Conservation (phyloP, 1,139 yeast species). For the Eremothecium cymbalariae region DNA sequence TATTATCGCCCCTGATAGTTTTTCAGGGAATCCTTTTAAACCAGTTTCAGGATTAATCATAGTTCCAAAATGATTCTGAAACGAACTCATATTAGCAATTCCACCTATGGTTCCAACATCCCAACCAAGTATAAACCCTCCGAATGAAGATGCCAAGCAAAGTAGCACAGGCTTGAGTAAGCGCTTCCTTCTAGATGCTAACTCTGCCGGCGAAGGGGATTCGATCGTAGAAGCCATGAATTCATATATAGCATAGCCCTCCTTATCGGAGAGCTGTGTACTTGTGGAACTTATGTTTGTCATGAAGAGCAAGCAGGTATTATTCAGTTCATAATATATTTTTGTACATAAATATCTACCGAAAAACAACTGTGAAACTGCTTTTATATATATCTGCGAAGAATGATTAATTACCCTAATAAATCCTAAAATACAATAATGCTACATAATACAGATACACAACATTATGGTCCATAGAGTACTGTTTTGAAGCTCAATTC, state of each 20-base stretch:
- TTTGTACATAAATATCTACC: too few relatives aligned
- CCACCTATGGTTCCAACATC: constrained; percentile 73
- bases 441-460: too few relatives aligned
- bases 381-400: too few relatives aligned
- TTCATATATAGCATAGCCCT: constrained; percentile 1
- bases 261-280: constrained; percentile 3
- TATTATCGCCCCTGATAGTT: constrained; percentile 48
- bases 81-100: constrained; percentile 49
- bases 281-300: too few relatives aligned
- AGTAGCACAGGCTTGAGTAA: constrained; percentile 30
- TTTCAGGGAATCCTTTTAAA: constrained; percentile 36
- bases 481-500: too few relatives aligned
- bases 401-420: too few relatives aligned
- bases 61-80: constrained; percentile 43
- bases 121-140: constrained; percentile 67
- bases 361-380: too few relatives aligned
- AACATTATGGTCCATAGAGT: too few relatives aligned
- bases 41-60: constrained; percentile 28
- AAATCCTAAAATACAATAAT: too few relatives aligned
- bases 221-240: background rate
- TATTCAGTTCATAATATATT: too few relatives aligned
- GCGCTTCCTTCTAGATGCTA: background rate
- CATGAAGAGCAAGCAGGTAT: too few relatives aligned
- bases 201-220: background rate
- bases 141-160: constrained; percentile 39